Percentiles rank a stretch among this genome's conserved stretches.
These are phyloP conservation scores for Rhodotorula mucilaginosa DNA, from an alignment of 1,284 basidiomycete species.

Conservation along the genomic window DNA sequence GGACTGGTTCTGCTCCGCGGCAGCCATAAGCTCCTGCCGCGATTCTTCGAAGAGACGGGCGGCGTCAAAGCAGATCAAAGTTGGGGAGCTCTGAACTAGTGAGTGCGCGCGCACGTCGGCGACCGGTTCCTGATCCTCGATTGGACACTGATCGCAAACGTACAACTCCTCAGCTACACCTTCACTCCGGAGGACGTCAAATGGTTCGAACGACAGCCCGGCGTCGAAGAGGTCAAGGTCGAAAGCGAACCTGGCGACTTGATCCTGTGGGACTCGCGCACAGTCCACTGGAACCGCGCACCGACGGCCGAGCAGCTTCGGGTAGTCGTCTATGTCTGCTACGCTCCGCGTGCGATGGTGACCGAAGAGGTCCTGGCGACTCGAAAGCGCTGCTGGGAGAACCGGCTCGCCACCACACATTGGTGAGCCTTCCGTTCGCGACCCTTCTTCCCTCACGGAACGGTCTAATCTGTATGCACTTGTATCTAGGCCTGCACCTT, in stretches of 20 bases:
- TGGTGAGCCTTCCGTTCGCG: conserved; percentile 5
- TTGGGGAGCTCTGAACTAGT: conserved; percentile 40
- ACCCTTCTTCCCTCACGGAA: neutral
- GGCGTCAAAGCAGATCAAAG: conserved; percentile 45
- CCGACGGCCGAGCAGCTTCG: conserved; percentile 20
- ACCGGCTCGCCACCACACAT: conserved; percentile 18
- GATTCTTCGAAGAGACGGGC: conserved; percentile 48
- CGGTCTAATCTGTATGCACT: too few species aligned
- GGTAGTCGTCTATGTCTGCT: conserved; percentile 28
- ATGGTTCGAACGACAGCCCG: conserved; percentile 44
- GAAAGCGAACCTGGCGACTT: conserved; percentile 45
- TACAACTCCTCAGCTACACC: conserved; percentile 39
- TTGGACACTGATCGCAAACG: too few species aligned
- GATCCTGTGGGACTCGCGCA: conserved; percentile 35
- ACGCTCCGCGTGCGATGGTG: conserved; percentile 9
- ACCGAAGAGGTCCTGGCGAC: conserved; percentile 5
- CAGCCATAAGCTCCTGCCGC: conserved; percentile 45
- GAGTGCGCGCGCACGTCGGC: conserved; percentile 28
- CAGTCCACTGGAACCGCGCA: conserved; percentile 25
- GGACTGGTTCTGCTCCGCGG: conserved; percentile 51
- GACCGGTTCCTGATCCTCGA: neutral
- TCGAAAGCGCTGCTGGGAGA: conserved; percentile 3
- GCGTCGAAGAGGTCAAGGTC: conserved; percentile 45
- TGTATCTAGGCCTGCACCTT: conserved; percentile 2
- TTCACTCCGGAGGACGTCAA: conserved; percentile 43